phyloP scores from a whole-genome alignment of 1,284 basidiomycete species.

The Spongispora temasekensis region DNA sequence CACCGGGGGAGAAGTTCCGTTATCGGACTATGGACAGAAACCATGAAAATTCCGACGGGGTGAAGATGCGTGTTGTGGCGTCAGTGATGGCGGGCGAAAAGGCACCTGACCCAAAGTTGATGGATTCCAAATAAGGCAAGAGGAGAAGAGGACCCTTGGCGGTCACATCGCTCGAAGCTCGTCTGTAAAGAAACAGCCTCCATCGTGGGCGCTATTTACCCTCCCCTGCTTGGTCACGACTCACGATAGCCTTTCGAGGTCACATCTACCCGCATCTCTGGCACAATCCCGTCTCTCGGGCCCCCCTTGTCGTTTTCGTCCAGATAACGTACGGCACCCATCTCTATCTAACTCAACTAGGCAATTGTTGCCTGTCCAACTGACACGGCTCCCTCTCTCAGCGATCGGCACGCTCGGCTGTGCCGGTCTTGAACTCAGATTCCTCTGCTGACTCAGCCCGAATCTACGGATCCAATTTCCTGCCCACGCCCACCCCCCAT shows the following conservation, averaged over 20 bases:
- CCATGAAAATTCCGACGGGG: constrained; percentile 38
- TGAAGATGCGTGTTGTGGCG: constrained; percentile 40
- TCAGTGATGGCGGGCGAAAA: constrained; percentile 38
- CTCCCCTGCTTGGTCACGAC: constrained; percentile 20
- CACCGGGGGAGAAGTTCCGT: constrained; percentile 36
- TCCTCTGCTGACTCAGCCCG: constrained; percentile 28
- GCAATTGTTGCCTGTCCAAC: constrained; percentile 37
- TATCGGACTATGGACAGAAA: constrained; percentile 38
- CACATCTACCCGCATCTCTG: constrained; percentile 30
- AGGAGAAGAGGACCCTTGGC: constrained; percentile 26
- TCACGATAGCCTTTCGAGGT: constrained; percentile 38
- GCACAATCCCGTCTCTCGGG: constrained; percentile 13
- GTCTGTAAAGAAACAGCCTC: constrained; percentile 9
- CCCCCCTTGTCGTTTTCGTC: constrained; percentile 19
- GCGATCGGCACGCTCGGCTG: constrained; percentile 36
- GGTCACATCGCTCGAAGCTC: constrained; percentile 37
- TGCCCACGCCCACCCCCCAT: constrained; percentile 1
- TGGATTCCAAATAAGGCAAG: constrained; percentile 24
- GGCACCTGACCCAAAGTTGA: constrained; percentile 32
- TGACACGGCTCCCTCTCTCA: constrained; percentile 30
- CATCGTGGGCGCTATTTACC: constrained; percentile 25
- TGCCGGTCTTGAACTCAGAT: constrained; percentile 24
- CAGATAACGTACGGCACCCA: constrained; percentile 35
- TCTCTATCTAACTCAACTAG: constrained; percentile 33
- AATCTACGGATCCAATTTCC: constrained; percentile 15